Conservation (phyloP, 306 rosid species). For the Malus domestica region ASM211411v1 NC_041799.1:4114501-4115000, state of each 20-base stretch:
- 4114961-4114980: background rate
- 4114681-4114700: slow-evolving; percentile 1
- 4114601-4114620: background rate
- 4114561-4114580: slow-evolving; percentile 38
- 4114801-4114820: slow-evolving; percentile 38
- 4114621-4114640: background rate
- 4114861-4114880: slow-evolving; percentile 61
- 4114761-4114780: slow-evolving; percentile 70
- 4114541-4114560: slow-evolving; percentile 62
- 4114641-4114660: background rate
- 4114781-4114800: slow-evolving; percentile 65
- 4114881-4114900: slow-evolving; percentile 65
- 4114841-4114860: slow-evolving; percentile 64
- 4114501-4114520: slow-evolving; percentile 40
- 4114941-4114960: slow-evolving; percentile 36
- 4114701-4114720: slow-evolving; percentile 1
- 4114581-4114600: slow-evolving; percentile 22
- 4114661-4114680: background rate
- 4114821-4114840: slow-evolving; percentile 45
- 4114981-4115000: slow-evolving; percentile 10
- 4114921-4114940: slow-evolving; percentile 70
- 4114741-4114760: slow-evolving; percentile 78
- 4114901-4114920: slow-evolving; percentile 71
- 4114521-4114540: slow-evolving; percentile 43
- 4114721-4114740: slow-evolving; percentile 56